A percentile compares a stretch with the other conserved stretches of the same genome.
Conservation (phyloP, 129 eudicot species). For the Flaveria trinervia region DNA sequence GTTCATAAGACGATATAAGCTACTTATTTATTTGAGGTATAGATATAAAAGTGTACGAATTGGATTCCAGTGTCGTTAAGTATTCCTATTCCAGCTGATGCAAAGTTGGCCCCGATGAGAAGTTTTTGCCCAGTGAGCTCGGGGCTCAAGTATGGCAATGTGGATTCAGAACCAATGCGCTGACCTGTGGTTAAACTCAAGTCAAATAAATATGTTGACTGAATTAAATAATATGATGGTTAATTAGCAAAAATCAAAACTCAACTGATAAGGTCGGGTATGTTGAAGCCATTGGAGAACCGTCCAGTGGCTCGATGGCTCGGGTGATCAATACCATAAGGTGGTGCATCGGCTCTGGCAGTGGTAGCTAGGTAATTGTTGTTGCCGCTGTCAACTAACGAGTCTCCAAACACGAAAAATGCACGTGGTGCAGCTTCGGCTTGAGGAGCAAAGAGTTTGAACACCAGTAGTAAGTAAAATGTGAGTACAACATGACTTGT, state of each 20-base stretch:
- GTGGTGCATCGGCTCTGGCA: slow-evolving; percentile 47
- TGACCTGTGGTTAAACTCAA: slow-evolving; percentile 47
- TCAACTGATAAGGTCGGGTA: slow-evolving; percentile 46
- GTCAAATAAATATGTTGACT: slow-evolving; percentile 15
- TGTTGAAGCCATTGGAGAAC: slow-evolving; percentile 43
- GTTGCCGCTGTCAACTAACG: slow-evolving; percentile 46
- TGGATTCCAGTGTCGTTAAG: slow-evolving; percentile 73
- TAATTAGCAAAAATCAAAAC: slow-evolving; percentile 12
- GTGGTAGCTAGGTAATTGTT: slow-evolving; percentile 44
- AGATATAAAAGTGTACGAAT: slow-evolving; percentile 42
- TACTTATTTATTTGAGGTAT: too few species aligned
- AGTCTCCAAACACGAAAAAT: slow-evolving; percentile 47
- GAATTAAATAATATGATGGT: neutral
- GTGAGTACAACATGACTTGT: slow-evolving; percentile 4
- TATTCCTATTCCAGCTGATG: slow-evolving; percentile 81
- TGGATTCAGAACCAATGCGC: slow-evolving; percentile 54
- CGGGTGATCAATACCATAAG: slow-evolving; percentile 48
- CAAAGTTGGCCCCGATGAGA: slow-evolving; percentile 75
- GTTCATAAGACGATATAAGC: neutral
- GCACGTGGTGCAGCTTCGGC: slow-evolving; percentile 37
- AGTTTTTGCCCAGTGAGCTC: slow-evolving; percentile 56
- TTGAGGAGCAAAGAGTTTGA: slow-evolving; percentile 1
- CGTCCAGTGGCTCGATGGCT: slow-evolving; percentile 46
- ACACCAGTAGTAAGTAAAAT: slow-evolving; percentile 4
- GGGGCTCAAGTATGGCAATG: slow-evolving; percentile 74